Evolutionary conservation across 345 rosid genomes (phyloP).

Genomic region (Jatropha curcas): DNA sequence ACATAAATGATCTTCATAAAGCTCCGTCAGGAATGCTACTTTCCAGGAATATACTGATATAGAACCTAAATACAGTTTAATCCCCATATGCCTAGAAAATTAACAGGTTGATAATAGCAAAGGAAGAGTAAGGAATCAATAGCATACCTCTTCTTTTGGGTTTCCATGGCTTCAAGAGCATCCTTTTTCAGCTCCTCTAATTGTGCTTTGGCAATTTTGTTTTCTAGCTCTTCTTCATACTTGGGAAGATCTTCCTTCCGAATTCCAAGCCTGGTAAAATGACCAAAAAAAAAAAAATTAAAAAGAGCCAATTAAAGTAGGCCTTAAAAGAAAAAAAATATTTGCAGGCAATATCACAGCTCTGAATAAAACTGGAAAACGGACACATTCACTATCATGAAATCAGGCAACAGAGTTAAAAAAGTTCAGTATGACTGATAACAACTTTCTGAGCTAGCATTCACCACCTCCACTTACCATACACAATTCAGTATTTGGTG

Average conservation of each 20-base stretch:
- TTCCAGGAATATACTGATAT: background rate
- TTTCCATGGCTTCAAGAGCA: conserved; percentile 90
- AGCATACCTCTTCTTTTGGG: conserved; percentile 82
- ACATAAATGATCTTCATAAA: background rate
- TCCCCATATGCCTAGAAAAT: background rate
- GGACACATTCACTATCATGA: background rate
- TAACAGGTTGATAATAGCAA: background rate
- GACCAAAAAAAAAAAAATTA: conserved; percentile 9
- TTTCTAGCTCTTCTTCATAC: conserved; percentile 80
- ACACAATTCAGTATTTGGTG: background rate
- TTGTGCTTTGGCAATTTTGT: conserved; percentile 80
- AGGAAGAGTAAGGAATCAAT: background rate
- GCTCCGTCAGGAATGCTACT: background rate
- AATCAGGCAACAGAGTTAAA: background rate
- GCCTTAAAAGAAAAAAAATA: background rate
- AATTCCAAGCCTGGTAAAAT: conserved; percentile 70
- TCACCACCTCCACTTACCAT: background rate
- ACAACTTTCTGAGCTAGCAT: background rate
- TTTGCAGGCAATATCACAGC: background rate
- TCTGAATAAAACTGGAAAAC: background rate
- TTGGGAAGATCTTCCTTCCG: conserved; percentile 85
- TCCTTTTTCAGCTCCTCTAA: conserved; percentile 88
- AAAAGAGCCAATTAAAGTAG: background rate
- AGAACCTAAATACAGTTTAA: background rate
- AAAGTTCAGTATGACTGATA: background rate